Conservation (phyloP, 306 rosid genomes). For the Cyamopsis tetragonoloba region DNA sequence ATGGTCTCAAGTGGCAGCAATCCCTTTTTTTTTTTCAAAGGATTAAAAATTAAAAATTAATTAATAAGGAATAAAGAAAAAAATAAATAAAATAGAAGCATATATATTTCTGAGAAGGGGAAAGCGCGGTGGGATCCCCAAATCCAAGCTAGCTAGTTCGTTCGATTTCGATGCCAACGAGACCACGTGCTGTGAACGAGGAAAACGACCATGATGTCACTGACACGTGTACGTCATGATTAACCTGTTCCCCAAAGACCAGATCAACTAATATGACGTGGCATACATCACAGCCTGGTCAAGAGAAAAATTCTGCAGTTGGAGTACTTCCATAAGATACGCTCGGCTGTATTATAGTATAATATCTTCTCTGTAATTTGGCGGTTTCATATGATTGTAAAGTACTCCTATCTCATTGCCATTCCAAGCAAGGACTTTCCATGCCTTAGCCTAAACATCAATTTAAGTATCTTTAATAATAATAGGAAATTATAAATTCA, state of each 20-base stretch:
- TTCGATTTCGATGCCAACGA: conserved; percentile 34
- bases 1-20: too few relatives aligned
- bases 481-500: neutral
- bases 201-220: neutral
- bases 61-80: too few relatives aligned
- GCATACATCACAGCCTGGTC: conserved; percentile 14
- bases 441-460: neutral
- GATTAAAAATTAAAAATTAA: too few relatives aligned
- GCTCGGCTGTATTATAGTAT: conserved; percentile 22
- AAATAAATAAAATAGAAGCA: too few relatives aligned
- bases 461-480: neutral
- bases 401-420: neutral
- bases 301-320: neutral
- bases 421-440: neutral
- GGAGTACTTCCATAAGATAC: conserved; percentile 12
- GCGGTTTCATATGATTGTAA: neutral
- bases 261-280: conserved; percentile 32
- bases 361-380: neutral
- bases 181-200: conserved; percentile 41
- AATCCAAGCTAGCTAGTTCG: conserved; percentile 23
- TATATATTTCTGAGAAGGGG: neutral
- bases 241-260: conserved; percentile 1
- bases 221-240: conserved; percentile 27
- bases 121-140: conserved; percentile 10
- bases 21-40: too few relatives aligned